These are phyloP conservation scores for Gracilaria domingensis DNA, from an alignment of 23 red algal genomes.

Conservation along the genomic window DNA sequence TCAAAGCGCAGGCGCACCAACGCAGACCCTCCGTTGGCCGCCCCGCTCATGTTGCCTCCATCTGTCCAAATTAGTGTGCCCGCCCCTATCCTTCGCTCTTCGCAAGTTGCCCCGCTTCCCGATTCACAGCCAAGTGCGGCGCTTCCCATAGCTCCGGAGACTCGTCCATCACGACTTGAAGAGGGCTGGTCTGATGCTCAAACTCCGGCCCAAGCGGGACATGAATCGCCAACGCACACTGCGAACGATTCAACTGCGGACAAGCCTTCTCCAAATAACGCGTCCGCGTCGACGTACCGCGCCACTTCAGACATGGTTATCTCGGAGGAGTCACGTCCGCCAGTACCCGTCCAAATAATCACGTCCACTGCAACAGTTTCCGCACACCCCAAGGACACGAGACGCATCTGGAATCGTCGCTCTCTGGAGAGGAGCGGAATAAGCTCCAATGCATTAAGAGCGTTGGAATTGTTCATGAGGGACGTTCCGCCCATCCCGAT, in stretches of 20 bases:
- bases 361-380: not conserved
- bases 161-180: not conserved
- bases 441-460: conserved; percentile 10
- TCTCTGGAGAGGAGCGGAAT: conserved; percentile 16
- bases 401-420: conserved; percentile 52
- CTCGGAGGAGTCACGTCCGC: conserved; percentile 2
- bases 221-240: not conserved
- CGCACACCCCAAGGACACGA: not conserved
- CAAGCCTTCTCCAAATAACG: not conserved
- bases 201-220: not conserved
- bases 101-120: not conserved
- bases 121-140: not conserved
- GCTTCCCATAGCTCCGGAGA: conserved; percentile 20
- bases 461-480: conserved; percentile 37
- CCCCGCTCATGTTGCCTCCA: not conserved
- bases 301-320: not conserved
- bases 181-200: conserved; percentile 8
- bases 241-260: not conserved
- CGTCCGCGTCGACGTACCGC: not conserved
- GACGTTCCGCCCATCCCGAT: conserved; percentile 44
- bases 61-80: not conserved
- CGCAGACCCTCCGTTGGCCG: not conserved
- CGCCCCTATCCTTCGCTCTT: not conserved
- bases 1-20: not conserved
- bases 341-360: not conserved